Evolutionary conservation across 768 basidiomycete genomes (phyloP).

Genomic region (Rhodotorula taiwanensis): DNA sequence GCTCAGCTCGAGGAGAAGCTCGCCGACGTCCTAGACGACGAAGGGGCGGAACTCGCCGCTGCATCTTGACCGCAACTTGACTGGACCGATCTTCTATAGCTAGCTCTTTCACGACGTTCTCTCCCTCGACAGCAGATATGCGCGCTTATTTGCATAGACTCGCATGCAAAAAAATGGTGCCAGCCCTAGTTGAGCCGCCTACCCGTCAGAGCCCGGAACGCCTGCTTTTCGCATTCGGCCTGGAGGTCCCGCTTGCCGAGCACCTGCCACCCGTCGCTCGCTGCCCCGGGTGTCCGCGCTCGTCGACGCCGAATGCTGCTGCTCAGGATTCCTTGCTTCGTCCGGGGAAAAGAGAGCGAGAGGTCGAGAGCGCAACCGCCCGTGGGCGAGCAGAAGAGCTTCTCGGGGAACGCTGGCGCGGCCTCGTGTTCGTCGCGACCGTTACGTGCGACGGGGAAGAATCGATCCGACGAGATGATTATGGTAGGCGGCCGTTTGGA

Average conservation of each 20-base stretch:
- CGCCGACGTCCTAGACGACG: constrained; percentile 15
- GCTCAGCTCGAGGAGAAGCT: constrained; percentile 27
- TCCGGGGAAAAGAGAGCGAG: background rate
- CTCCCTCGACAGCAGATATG: too few species aligned
- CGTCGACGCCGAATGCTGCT: constrained; percentile 16
- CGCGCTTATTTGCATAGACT: too few species aligned
- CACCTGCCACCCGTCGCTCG: constrained; percentile 28
- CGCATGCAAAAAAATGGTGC: too few species aligned
- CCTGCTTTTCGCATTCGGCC: constrained; percentile 24
- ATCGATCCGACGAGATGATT: constrained; percentile 24
- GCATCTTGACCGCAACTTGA: too few species aligned
- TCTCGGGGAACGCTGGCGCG: constrained; percentile 9
- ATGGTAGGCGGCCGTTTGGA: constrained; percentile 26
- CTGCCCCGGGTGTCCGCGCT: background rate
- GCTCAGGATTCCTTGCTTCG: background rate
- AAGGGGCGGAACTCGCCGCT: background rate
- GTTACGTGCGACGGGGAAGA: background rate
- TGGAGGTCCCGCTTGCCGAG: constrained; percentile 20
- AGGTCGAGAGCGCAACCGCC: constrained; percentile 29
- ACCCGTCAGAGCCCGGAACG: constrained; percentile 32
- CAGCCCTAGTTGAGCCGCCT: background rate
- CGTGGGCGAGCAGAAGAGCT: constrained; percentile 25
- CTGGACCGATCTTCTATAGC: too few species aligned
- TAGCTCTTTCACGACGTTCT: too few species aligned
- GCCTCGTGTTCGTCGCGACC: background rate